Evolutionary conservation across 2,329 filamentous ascomycete species (phyloP), one percentile per base, ranked within the genome.

Genomic region (Tolypocladium tundrense): DNA sequence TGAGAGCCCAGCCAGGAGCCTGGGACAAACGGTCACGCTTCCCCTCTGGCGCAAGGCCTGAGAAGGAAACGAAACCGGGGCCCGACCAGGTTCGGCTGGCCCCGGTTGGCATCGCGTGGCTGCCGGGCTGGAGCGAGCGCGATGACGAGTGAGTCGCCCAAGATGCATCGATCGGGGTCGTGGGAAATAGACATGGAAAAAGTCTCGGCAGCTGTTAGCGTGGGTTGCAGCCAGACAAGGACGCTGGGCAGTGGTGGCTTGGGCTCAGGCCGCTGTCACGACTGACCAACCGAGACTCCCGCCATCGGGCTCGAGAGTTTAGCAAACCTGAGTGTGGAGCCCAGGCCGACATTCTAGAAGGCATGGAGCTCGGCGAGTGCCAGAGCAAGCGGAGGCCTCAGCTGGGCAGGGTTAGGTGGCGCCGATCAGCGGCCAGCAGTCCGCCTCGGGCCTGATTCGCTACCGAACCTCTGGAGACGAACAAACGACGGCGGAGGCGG

Each of bases 331-430:
- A 50, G 40, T 31, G 41, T 42, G 33, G 55, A 43, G 45, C 14
- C 14, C 7, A 45, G 14, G 39, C 2, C 27, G 45, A 51, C 39
- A 50, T 66, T 66, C 65, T 66, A 62, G 65, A 66, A 66, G 60
- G 43, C 53, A 19, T 48, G 45, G 52, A 51, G 53, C 41, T 51
- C 31, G 2, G 24, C 13, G 43, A 24, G 21, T 4, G 16, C 27
- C 14, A 35, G 19, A 33, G 27, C 45, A 19, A 55, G 39, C 39
- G 53, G 53, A 53, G 56, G 58, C 58, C 65, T 60, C 59, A 69
- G 67, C 67, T 69, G 67, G 62, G 62, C 67, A 67, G 66, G 67
- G 67, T 69, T 66, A 57, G 59, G 58, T 57, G 57, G 56, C 59
- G 62, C 60, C 55, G 61, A 61, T 61, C 58, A 31, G 55, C 43